A percentile compares a stretch with the other conserved stretches of the same genome.
These are phyloP conservation scores for Biancaea sappan DNA, from an alignment of 306 rosid species.

Conservation along the genomic window DNA sequence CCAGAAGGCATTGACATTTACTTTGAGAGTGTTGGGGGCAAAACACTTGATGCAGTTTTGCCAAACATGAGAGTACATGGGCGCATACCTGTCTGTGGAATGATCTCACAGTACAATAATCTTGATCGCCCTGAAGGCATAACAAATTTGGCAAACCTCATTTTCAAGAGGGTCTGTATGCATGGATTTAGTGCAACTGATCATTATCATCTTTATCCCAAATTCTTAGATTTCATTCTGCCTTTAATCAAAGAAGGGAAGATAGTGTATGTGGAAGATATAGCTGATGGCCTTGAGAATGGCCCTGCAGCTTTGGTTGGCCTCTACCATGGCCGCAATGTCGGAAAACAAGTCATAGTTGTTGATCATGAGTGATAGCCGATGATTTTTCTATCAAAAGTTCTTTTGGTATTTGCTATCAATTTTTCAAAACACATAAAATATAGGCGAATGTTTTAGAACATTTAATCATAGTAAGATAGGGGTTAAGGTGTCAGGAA, in stretches of 20 bases:
- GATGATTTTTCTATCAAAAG: too few relatives aligned
- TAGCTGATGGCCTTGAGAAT: constrained; percentile 41
- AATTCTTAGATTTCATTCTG: constrained; percentile 36
- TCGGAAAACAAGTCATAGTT: constrained; percentile 42
- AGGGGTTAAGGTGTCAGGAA: too few relatives aligned
- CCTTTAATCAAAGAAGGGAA: constrained; percentile 38
- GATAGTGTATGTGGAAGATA: constrained; percentile 37
- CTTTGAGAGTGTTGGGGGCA: background rate
- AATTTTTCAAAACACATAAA: too few relatives aligned
- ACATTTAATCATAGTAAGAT: too few relatives aligned
- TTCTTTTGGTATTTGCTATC: too few relatives aligned
- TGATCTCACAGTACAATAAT: constrained; percentile 43
- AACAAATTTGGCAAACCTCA: constrained; percentile 32
- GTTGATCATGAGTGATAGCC: constrained; percentile 31
- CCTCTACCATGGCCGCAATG: constrained; percentile 34
- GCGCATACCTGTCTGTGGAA: constrained; percentile 39
- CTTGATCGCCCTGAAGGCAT: constrained; percentile 38
- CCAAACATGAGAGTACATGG: constrained; percentile 34
- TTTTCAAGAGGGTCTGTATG: constrained; percentile 31
- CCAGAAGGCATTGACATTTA: constrained; percentile 45
- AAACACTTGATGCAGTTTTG: constrained; percentile 44
- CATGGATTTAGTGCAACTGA: constrained; percentile 25
- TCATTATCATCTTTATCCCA: constrained; percentile 35
- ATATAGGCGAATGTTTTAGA: too few relatives aligned
- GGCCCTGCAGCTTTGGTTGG: constrained; percentile 39